Evolutionary conservation across 1,139 yeast genomes (phyloP).

Genomic region (Pichia sp.): DNA sequence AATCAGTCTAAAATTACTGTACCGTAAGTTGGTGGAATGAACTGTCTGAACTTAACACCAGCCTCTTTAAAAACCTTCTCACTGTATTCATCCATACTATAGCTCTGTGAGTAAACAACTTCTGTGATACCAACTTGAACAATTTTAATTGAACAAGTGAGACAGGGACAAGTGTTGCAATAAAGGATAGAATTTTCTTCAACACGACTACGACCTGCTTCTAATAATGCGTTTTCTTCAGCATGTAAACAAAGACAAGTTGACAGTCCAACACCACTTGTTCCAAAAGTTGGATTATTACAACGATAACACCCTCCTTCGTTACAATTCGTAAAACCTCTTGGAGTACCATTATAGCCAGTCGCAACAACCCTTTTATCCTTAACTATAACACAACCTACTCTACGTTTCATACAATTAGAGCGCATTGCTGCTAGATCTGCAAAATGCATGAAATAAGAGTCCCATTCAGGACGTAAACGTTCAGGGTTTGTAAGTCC

Average conservation of each 20-base stretch:
- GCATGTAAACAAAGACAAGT: constrained; percentile 95
- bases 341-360: constrained; percentile 96
- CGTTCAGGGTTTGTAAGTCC: constrained; percentile 54
- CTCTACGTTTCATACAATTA: constrained; percentile 95
- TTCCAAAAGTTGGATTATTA: constrained; percentile 46
- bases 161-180: constrained; percentile 96
- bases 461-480: constrained; percentile 91
- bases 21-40: constrained; percentile 46
- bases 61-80: constrained; percentile 69
- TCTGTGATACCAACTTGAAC: constrained; percentile 88
- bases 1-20: constrained; percentile 18
- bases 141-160: constrained; percentile 91
- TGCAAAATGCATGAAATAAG: constrained; percentile 89
- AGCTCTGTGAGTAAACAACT: constrained; percentile 90
- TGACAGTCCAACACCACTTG: constrained; percentile 62
- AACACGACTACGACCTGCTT: constrained; percentile 87
- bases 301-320: constrained; percentile 95
- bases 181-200: constrained; percentile 61
- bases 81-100: constrained; percentile 81
- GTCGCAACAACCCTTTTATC: constrained; percentile 88
- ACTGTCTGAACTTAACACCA: constrained; percentile 69
- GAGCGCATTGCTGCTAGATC: constrained; percentile 88
- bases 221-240: constrained; percentile 91
- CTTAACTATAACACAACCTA: constrained; percentile 89
- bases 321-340: constrained; percentile 80